Evolutionary conservation across 2,329 filamentous ascomycete genomes (phyloP), one percentile per base, ranked within the genome.

Genomic region (Cytospora paraplurivora): DNA sequence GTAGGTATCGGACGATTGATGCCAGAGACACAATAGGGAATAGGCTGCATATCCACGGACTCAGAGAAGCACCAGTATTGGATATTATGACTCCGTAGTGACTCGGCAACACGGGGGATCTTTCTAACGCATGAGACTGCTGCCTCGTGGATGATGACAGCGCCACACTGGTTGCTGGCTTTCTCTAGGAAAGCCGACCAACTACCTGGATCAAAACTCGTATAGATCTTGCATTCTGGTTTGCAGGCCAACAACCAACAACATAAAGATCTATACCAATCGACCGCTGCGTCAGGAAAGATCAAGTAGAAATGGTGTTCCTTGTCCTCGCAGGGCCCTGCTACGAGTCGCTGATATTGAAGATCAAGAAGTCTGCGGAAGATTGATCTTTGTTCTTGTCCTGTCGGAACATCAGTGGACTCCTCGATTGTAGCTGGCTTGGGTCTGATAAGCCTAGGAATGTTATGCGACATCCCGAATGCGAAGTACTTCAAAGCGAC

Each of bases 131-230:
- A 70, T 69, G 72, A 74, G 11, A 76, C 66, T 5, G 73, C 73
- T 13, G 76, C 72, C 69, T 83, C 79, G 63, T 84, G 80, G 3
- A 84, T 70, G 41, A 85, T 78, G 12, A 83, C 70, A 4, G 69
- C 69, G 13, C 71, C 73, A 44, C 59, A 56, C 13, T 1, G 56
- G 69, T 66, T 21, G 75, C 72, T 68, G 34, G 67, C 49, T 41
- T 49, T 64, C 19, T 71, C 71, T 10, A 71, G 35, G 65, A 86
- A 85, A 19, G 72, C 73, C 5, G 71, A 66, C 83, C 84, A 86
- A 10, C 80, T 75, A 1, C 83, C 82, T 7, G 75, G 41, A 1
- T 70, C 69, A 13, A 77, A 68, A 55, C 77, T 78, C 7, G 73
- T 76, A 35, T 76, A 79, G 11, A 86, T 73, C 19, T 73, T 75